Conservation (phyloP, 2,329 filamentous ascomycete genomes). For the Botrytis hyacinthi region DNA sequence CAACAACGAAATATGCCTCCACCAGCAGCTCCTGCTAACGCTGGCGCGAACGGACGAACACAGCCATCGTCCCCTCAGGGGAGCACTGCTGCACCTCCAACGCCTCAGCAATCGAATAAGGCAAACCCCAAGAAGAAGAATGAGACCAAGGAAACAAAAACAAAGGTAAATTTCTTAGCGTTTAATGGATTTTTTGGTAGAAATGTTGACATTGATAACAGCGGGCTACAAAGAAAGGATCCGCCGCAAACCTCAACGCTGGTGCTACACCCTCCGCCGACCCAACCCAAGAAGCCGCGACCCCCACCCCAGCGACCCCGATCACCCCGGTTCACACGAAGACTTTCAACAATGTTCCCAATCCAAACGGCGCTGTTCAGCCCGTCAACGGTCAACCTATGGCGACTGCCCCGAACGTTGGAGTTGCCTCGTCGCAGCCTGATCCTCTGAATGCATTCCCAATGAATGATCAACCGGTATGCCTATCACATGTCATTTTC, state of each 20-base stretch:
- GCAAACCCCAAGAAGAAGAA: constrained; percentile 79
- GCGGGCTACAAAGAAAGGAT: constrained; percentile 57
- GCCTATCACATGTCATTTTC: constrained; percentile 4
- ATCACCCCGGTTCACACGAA: constrained; percentile 57
- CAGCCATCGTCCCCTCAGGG: constrained; percentile 62
- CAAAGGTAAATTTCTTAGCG: constrained; percentile 57
- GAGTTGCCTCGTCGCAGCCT: constrained; percentile 46
- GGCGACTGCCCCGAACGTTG: constrained; percentile 43
- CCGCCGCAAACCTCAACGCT: constrained; percentile 52
- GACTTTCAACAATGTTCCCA: constrained; percentile 45
- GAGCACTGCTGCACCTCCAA: constrained; percentile 68
- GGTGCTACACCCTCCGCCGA: constrained; percentile 59
- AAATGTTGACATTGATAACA: constrained; percentile 40
- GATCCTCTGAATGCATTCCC: constrained; percentile 52
- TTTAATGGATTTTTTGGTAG: constrained; percentile 38
- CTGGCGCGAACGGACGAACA: constrained; percentile 53
- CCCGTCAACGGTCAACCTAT: constrained; percentile 42
- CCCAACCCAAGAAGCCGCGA: constrained; percentile 53
- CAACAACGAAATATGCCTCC: constrained; percentile 70
- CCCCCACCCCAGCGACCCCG: constrained; percentile 60
- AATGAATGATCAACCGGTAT: constrained; percentile 40
- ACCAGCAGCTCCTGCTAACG: constrained; percentile 55
- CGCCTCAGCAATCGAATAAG: constrained; percentile 71
- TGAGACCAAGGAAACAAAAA: constrained; percentile 74
- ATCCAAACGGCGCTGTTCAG: constrained; percentile 46